phyloP scores from a whole-genome alignment of 2,329 filamentous ascomycete genomes.

The Penicillium vulpinum region DNA sequence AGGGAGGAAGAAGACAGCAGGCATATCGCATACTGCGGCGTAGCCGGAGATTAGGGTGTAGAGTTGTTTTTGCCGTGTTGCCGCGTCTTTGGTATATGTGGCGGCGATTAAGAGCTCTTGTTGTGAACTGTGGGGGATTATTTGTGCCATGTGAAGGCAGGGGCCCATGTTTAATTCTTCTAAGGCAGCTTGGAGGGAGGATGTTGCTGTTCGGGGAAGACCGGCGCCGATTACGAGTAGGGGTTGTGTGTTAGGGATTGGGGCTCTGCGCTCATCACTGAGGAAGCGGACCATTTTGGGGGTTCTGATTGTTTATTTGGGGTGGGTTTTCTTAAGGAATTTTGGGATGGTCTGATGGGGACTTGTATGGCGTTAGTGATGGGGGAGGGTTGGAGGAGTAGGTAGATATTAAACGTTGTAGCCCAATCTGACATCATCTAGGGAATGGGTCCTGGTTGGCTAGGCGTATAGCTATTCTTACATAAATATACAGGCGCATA shows the following conservation, averaged over 20 bases:
- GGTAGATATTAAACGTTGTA: not conserved
- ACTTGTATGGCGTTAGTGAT: too few species aligned
- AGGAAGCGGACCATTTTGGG: slow-evolving; percentile 11
- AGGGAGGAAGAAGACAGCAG: slow-evolving; percentile 7
- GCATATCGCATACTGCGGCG: slow-evolving; percentile 8
- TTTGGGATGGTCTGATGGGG: not conserved
- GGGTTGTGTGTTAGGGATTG: not conserved
- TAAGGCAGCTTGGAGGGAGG: slow-evolving; percentile 15
- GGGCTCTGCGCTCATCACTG: slow-evolving; percentile 2
- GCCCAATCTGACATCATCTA: too few species aligned
- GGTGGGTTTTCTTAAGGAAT: too few species aligned
- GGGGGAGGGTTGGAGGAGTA: accelerated
- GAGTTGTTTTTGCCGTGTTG: slow-evolving; percentile 8
- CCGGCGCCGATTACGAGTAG: slow-evolving; percentile 13
- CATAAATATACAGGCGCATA: not conserved
- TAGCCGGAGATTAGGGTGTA: slow-evolving; percentile 8
- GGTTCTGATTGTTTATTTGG: not conserved
- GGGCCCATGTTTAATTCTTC: slow-evolving; percentile 8
- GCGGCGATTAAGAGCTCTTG: slow-evolving; percentile 6
- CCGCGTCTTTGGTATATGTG: not conserved
- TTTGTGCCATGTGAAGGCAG: slow-evolving; percentile 14
- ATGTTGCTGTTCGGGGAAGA: slow-evolving; percentile 15
- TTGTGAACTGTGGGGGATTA: slow-evolving; percentile 8
- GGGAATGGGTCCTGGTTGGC: not conserved
- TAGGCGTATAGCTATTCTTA: not conserved